Evolutionary conservation across 225 moss, liverwort and hornwort species (phyloP), one percentile per base, ranked within the genome.

Genomic region (Climacium dendroides): DNA sequence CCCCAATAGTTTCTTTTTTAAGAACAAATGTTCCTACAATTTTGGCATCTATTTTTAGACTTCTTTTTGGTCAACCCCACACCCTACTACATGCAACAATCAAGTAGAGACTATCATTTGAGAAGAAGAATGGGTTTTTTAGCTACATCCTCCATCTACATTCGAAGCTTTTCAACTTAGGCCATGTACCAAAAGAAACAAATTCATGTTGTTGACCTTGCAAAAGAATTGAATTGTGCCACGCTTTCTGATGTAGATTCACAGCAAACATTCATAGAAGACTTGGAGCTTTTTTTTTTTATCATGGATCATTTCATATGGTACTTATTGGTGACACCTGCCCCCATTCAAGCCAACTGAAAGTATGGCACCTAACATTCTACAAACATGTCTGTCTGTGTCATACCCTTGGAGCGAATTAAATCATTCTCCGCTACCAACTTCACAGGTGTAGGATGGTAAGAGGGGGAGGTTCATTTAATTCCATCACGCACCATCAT

Each of bases 1-100:
- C 6, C 7, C 24, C 1, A 15, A 0, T 4, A 5, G 4, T 0
- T 3, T 3, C n/a, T 14, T n/a, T 10, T 19, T 23, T 4, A 0
- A 23, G 11, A 19, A 2, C 0, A 14, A 54, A 2, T 10, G 0
- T n/a, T 2, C 7, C 4, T 15, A 25, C 1, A 10, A 10, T 5
- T 37, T 54, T 1, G 1, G 0, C 10, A 77, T 25, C 4, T 16
- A 1, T 25, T 16, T 77, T 25, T 1, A 77, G 6, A 25, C 55
- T 16, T 25, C 3, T 5, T 20, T 35, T 15, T 10, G 6, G 15
- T 3, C 15, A n/a, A 35, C 2, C 25, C 9, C 4, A 25, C 0
- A 25, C 0, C 4, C 15, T 16, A 14, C 3, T n/a, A n/a, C n/a
- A n/a, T n/a, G n/a, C n/a, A n/a, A n/a, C n/a, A n/a, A n/a, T n/a